Conservation (phyloP, 2,329 filamentous ascomycete genomes). For the Sarocladium oryzae region DNA sequence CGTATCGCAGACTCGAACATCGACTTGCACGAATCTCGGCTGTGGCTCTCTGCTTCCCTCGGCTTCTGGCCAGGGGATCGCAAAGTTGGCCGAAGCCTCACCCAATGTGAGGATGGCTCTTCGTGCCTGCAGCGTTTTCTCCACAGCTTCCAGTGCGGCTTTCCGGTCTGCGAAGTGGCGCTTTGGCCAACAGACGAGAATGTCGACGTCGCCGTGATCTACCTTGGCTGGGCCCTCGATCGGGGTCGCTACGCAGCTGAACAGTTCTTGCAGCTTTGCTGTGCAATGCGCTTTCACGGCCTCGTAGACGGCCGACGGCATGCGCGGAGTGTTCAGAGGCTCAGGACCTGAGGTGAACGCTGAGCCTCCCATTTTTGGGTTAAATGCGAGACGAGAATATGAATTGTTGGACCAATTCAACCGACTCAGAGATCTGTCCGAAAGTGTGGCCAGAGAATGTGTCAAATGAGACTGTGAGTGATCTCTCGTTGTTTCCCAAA, state of each 20-base stretch:
- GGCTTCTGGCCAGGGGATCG: conserved; percentile 46
- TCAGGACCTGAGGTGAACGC: conserved; percentile 44
- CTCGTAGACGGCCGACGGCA: conserved; percentile 52
- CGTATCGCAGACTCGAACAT: conserved; percentile 50
- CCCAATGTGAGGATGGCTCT: conserved; percentile 23
- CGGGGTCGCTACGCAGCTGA: conserved; percentile 48
- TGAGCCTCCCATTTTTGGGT: conserved; percentile 55
- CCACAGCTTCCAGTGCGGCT: conserved; percentile 25
- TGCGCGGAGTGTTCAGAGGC: conserved; percentile 56
- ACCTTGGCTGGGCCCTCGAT: conserved; percentile 64
- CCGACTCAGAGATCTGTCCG: neutral
- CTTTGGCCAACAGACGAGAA: conserved; percentile 46
- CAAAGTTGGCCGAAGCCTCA: conserved; percentile 36
- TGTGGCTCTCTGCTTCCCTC: neutral
- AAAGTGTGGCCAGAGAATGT: too few relatives aligned
- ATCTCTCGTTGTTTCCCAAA: too few relatives aligned
- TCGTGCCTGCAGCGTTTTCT: conserved; percentile 36
- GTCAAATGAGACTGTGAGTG: too few relatives aligned
- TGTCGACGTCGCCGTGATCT: conserved; percentile 67
- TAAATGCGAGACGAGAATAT: too few relatives aligned
- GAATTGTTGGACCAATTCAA: neutral
- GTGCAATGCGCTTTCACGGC: conserved; percentile 40
- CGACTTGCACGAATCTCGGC: conserved; percentile 55
- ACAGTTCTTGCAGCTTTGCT: conserved; percentile 42
- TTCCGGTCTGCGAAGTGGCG: conserved; percentile 6